Conservation (phyloP, 2,329 filamentous ascomycete species). For the Stagonosporopsis tanaceti region DNA sequence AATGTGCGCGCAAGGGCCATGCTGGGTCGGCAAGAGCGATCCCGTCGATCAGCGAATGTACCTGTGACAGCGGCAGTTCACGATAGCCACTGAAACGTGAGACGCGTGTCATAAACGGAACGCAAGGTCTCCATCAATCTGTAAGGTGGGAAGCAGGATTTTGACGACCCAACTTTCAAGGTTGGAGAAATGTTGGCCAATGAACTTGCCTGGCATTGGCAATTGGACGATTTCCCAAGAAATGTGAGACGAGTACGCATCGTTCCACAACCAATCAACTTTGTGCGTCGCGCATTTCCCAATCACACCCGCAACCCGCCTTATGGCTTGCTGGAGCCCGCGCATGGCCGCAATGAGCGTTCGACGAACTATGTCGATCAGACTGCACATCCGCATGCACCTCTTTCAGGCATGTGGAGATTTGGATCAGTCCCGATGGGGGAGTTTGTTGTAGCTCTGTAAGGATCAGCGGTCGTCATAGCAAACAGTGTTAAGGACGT, state of each 20-base stretch:
- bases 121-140: neutral
- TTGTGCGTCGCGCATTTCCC: neutral
- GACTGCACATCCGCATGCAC: neutral
- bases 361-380: neutral
- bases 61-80: conserved; percentile 10
- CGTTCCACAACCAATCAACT: conserved; percentile 6
- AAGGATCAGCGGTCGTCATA: neutral
- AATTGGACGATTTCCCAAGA: conserved; percentile 6
- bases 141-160: neutral
- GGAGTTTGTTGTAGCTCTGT: neutral
- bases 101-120: conserved; percentile 9
- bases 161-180: neutral
- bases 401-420: neutral
- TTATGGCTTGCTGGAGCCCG: conserved; percentile 8
- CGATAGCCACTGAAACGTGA: conserved; percentile 15
- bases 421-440: neutral
- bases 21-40: conserved; percentile 1
- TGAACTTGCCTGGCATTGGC: neutral
- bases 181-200: neutral
- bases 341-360: conserved; percentile 1
- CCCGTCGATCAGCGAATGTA: conserved; percentile 6
- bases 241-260: neutral
- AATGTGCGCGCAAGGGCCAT: conserved; percentile 10
- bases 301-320: conserved; percentile 5
- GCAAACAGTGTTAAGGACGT: neutral